phyloP scores from a whole-genome alignment of 1,284 basidiomycete species.

The Phellinidium pouzarii region DNA sequence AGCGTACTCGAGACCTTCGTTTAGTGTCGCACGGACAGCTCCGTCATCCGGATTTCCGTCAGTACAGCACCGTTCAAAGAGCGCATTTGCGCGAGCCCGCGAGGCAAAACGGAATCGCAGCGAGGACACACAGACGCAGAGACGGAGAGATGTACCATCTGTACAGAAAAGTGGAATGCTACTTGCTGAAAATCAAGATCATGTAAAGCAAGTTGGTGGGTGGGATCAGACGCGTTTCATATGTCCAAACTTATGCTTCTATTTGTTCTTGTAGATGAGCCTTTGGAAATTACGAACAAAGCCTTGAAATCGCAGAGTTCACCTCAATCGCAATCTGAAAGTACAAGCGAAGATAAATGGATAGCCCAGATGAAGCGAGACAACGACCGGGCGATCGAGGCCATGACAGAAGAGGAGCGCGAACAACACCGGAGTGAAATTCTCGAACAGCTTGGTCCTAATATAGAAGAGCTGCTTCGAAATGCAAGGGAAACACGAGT shows the following conservation, averaged over 20 bases:
- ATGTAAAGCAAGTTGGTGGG: neutral
- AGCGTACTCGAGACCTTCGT: slow-evolving; percentile 25
- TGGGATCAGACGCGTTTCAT: neutral
- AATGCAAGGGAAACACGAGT: slow-evolving; percentile 27
- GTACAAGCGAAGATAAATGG: slow-evolving; percentile 18
- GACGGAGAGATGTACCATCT: slow-evolving; percentile 20
- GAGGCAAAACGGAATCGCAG: slow-evolving; percentile 18
- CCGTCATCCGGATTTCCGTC: slow-evolving; percentile 26
- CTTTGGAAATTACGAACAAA: neutral
- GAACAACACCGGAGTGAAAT: slow-evolving; percentile 35
- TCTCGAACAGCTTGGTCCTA: slow-evolving; percentile 34
- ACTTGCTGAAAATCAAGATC: neutral
- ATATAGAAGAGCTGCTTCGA: slow-evolving; percentile 31
- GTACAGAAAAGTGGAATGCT: slow-evolving; percentile 8
- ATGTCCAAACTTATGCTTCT: neutral
- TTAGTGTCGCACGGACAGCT: slow-evolving; percentile 25
- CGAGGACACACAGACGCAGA: neutral
- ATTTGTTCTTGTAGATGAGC: neutral
- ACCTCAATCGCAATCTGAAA: neutral
- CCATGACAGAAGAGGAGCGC: slow-evolving; percentile 36
- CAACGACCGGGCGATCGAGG: slow-evolving; percentile 23
- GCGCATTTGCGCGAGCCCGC: slow-evolving; percentile 26
- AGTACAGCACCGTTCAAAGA: slow-evolving; percentile 22
- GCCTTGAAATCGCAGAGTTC: neutral
- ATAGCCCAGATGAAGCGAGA: slow-evolving; percentile 12